Conservation (phyloP, 768 basidiomycete genomes). For the Pisolithus sp. region DNA sequence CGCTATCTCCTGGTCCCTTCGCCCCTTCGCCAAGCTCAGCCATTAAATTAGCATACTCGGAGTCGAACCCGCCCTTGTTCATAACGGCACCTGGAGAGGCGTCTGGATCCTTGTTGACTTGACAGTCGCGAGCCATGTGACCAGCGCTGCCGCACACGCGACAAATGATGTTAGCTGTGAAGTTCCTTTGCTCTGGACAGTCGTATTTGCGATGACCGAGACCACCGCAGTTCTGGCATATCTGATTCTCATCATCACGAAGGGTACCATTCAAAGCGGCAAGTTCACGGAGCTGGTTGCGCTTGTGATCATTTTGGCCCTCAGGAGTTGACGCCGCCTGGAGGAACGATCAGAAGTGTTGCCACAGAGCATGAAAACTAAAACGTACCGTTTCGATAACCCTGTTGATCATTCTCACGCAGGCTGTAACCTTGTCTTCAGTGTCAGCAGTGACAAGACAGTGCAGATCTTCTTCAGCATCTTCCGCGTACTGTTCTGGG, state of each 20-base stretch:
- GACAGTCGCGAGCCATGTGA: constrained; percentile 98
- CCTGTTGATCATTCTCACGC: constrained; percentile 92
- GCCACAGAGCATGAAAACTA: not conserved
- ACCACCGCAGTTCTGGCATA: constrained; percentile 94
- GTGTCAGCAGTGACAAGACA: constrained; percentile 92
- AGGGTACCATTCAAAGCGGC: constrained; percentile 97
- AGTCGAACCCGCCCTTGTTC: constrained; percentile 82
- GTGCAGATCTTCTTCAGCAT: constrained; percentile 98
- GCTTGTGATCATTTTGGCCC: constrained; percentile 99
- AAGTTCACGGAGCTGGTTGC: constrained; percentile 95
- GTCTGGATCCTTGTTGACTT: constrained; percentile 86
- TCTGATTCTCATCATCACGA: constrained; percentile 98
- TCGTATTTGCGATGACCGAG: constrained; percentile 98
- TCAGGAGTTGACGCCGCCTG: constrained; percentile 98
- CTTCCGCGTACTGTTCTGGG: constrained; percentile 90
- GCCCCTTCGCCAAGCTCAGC: constrained; percentile 90
- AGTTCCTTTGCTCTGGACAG: constrained; percentile 97
- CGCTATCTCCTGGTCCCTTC: constrained; percentile 47
- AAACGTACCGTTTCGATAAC: constrained; percentile 92
- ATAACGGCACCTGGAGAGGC: constrained; percentile 50
- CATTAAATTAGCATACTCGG: constrained; percentile 96
- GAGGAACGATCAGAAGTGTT: constrained; percentile 2
- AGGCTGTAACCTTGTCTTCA: constrained; percentile 84
- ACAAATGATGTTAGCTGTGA: constrained; percentile 99
- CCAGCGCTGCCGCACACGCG: constrained; percentile 97